Evolutionary conservation across 768 basidiomycete species (phyloP), one percentile per base, ranked within the genome.

Genomic region (Boletus rubescentipes): DNA sequence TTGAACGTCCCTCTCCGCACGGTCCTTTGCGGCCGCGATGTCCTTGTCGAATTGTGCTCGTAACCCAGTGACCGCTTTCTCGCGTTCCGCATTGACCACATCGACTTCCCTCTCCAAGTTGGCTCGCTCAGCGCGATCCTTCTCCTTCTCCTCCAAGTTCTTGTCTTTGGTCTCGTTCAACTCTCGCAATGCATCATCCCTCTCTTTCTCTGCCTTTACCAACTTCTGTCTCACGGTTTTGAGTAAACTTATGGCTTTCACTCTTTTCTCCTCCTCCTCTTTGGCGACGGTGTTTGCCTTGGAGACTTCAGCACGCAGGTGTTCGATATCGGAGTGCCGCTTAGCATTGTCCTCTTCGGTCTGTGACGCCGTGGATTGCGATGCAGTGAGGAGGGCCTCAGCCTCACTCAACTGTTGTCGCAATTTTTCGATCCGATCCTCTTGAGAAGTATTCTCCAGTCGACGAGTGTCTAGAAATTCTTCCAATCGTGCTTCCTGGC

Each of bases 191-290:
- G 81, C 77, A 54, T 96, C 93, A 35, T 98, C 94, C 61, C 83
- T 83, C 21, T 96, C 93, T 75, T 93, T 94, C 72, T 98, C 96
- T 6, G 93, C 87, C 66, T 93, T 98, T 29, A 98, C 92, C n/a
- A 96, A 75, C 70, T 98, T 99, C 72, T 93, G 87, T 51, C 97
- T 76, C n/a, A 98, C 91, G 2, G 93, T 93, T 73, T 98, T 98
- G 53, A 99, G 76, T 26, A 98, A 73, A 46, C 86, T 88, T 59
- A 98, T 89, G 0, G 95, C 95, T 65, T 98, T 99, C 18, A 86
- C 83, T 12, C 96, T 85, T 72, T 99, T 98, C 72, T 99, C 97
- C 69, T 98, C 97, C 67, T 98, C 97, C 56, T 98, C 95, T 68
- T 91, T 97, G 6, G 85, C 87, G 10, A 76, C 51, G 18, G 74